Evolutionary conservation across 768 basidiomycete species (phyloP).

Genomic region (Tylopilus cervinicoccineus): DNA sequence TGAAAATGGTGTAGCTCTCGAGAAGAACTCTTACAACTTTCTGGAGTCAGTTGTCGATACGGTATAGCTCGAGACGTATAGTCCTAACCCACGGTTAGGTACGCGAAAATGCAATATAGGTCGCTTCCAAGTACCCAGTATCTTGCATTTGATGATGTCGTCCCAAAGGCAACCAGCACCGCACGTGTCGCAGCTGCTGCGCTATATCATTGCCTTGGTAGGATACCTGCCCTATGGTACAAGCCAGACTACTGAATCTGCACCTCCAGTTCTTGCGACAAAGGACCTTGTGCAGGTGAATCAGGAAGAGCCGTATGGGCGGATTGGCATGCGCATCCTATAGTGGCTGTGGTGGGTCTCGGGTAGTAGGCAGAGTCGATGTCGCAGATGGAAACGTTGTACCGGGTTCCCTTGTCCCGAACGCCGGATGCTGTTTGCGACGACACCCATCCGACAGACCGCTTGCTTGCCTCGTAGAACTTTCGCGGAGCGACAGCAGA

Average conservation of each 20-base stretch:
- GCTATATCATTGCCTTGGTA: slow-evolving; percentile 84
- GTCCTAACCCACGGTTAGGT: slow-evolving; percentile 42
- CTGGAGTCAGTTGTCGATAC: slow-evolving; percentile 51
- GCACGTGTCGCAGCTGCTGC: slow-evolving; percentile 76
- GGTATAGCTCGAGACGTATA: not conserved
- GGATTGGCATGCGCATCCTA: slow-evolving; percentile 40
- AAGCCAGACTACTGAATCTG: not conserved
- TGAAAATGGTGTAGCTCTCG: slow-evolving; percentile 53
- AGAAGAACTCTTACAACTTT: slow-evolving; percentile 77
- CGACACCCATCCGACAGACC: too few species aligned
- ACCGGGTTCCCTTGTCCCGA: not conserved
- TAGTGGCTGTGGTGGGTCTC: slow-evolving; percentile 14
- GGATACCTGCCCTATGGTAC: slow-evolving; percentile 7
- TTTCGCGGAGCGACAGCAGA: too few species aligned
- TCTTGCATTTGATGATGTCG: slow-evolving; percentile 63
- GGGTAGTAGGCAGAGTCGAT: not conserved
- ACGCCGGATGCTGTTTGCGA: too few species aligned
- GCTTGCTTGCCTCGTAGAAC: too few species aligned
- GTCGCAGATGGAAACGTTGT: not conserved
- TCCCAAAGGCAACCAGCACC: slow-evolving; percentile 62
- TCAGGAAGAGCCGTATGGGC: slow-evolving; percentile 59
- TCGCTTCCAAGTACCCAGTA: slow-evolving; percentile 47
- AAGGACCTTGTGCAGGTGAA: slow-evolving; percentile 63
- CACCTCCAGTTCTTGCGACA: slow-evolving; percentile 61
- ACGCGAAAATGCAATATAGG: slow-evolving; percentile 71